phyloP scores from a whole-genome alignment of 2,329 filamentous ascomycete genomes.

The Aspergillus sojae region DNA sequence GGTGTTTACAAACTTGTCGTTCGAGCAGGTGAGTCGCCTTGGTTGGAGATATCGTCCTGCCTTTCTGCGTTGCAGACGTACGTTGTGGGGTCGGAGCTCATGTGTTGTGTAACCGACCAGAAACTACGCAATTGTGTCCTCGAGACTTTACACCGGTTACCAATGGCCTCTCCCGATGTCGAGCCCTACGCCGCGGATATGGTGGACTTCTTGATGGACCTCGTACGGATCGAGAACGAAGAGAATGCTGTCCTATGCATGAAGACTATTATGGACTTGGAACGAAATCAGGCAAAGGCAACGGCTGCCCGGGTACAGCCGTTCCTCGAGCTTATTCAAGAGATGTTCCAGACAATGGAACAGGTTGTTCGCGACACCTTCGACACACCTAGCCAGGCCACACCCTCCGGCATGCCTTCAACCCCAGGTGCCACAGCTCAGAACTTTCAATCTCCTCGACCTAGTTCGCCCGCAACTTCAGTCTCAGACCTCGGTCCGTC shows the following conservation, averaged over 20 bases:
- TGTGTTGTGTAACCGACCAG: slow-evolving; percentile 42
- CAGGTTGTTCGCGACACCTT: slow-evolving; percentile 94
- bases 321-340: slow-evolving; percentile 88
- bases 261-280: slow-evolving; percentile 96
- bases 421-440: slow-evolving; percentile 57
- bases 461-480: slow-evolving; percentile 84
- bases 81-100: background rate
- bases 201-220: slow-evolving; percentile 83
- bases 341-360: slow-evolving; percentile 95
- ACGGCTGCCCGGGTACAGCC: slow-evolving; percentile 81
- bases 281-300: slow-evolving; percentile 86
- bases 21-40: slow-evolving; percentile 71
- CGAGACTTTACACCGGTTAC: slow-evolving; percentile 91
- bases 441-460: slow-evolving; percentile 83
- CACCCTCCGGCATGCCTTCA: slow-evolving; percentile 53
- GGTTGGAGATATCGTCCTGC: background rate
- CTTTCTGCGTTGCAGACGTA: background rate
- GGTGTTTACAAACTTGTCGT: slow-evolving; percentile 86
- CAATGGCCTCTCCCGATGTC: slow-evolving; percentile 73
- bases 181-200: slow-evolving; percentile 87
- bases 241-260: slow-evolving; percentile 98
- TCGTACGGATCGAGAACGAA: slow-evolving; percentile 92
- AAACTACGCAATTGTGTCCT: slow-evolving; percentile 91
- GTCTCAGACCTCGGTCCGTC: slow-evolving; percentile 72
- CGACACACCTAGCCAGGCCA: slow-evolving; percentile 68